phyloP scores from a whole-genome alignment of 2,329 filamentous ascomycete species.

The Fusarium floridanum region DNA sequence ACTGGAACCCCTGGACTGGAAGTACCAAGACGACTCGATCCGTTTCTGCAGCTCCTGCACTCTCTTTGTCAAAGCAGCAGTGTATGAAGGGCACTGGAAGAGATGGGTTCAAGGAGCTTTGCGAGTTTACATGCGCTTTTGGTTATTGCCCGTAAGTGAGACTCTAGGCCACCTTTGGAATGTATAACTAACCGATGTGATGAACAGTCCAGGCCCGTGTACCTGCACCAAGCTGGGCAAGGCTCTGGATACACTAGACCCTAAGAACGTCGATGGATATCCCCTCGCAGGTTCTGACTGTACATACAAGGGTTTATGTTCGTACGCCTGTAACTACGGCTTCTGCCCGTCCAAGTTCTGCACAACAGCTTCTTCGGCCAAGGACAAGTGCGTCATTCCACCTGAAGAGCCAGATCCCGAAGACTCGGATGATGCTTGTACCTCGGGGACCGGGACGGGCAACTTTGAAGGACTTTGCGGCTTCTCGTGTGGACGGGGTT shows the following conservation, averaged over 20 bases:
- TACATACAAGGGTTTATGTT: neutral
- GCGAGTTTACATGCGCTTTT: neutral
- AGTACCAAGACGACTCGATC: neutral
- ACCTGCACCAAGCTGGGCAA: neutral
- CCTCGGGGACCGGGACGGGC: neutral
- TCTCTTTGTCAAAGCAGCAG: neutral
- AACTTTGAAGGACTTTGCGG: neutral
- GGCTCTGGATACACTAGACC: neutral
- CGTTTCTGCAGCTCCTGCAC: neutral
- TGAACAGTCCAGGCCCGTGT: neutral
- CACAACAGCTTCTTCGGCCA: neutral
- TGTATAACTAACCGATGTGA: neutral
- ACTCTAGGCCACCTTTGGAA: neutral
- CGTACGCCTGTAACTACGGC: neutral
- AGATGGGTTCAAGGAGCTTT: neutral
- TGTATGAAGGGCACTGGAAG: neutral
- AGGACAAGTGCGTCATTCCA: neutral
- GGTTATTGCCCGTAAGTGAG: neutral
- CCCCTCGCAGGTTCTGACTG: neutral
- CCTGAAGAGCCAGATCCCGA: neutral
- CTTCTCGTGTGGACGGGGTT: neutral
- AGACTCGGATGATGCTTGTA: neutral
- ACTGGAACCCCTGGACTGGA: neutral
- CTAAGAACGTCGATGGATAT: neutral
- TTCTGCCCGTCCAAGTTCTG: neutral